Percentiles rank a stretch among this genome's conserved stretches.
phyloP scores from a whole-genome alignment of 2,329 filamentous ascomycete genomes.

The Venturia effusa region DNA sequence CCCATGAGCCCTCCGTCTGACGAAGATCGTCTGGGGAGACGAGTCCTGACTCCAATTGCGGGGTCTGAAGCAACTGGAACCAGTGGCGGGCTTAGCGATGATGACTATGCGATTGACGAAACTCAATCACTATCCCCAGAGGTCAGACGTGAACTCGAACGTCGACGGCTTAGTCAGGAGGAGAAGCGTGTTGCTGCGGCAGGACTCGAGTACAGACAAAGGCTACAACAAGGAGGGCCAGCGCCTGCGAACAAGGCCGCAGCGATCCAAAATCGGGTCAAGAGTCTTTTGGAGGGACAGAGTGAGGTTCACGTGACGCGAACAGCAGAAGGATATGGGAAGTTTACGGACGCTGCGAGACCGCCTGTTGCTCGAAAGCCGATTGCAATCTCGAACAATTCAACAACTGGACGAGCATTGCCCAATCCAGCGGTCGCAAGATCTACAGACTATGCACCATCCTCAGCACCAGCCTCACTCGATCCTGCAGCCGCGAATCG shows the following conservation, averaged over 20 bases:
- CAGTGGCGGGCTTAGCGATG: slow-evolving; percentile 54
- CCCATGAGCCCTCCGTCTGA: slow-evolving; percentile 18
- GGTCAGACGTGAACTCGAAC: slow-evolving; percentile 80
- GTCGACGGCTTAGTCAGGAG: slow-evolving; percentile 69
- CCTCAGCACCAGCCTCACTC: neutral
- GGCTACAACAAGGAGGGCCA: slow-evolving; percentile 49
- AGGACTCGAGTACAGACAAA: slow-evolving; percentile 75
- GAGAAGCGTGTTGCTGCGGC: slow-evolving; percentile 83
- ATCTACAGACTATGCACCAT: neutral
- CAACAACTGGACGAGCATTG: neutral
- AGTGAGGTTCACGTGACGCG: slow-evolving; percentile 47
- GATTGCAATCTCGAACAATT: slow-evolving; percentile 1
- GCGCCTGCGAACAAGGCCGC: slow-evolving; percentile 52
- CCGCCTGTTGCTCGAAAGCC: slow-evolving; percentile 9
- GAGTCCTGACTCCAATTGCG: slow-evolving; percentile 51
- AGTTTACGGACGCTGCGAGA: slow-evolving; percentile 52
- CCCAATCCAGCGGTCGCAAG: neutral
- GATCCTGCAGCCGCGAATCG: slow-evolving; percentile 3
- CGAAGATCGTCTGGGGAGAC: slow-evolving; percentile 13
- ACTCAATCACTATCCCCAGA: slow-evolving; percentile 70
- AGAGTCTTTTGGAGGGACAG: slow-evolving; percentile 72
- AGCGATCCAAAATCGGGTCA: slow-evolving; percentile 87
- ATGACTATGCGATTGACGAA: slow-evolving; percentile 52
- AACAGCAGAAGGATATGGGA: slow-evolving; percentile 84
- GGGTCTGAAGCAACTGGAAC: slow-evolving; percentile 63